Evolutionary conservation across 208 protist species (phyloP), one percentile per base, ranked within the genome.

Genomic region (Herpetomonas samuelpessoai): DNA sequence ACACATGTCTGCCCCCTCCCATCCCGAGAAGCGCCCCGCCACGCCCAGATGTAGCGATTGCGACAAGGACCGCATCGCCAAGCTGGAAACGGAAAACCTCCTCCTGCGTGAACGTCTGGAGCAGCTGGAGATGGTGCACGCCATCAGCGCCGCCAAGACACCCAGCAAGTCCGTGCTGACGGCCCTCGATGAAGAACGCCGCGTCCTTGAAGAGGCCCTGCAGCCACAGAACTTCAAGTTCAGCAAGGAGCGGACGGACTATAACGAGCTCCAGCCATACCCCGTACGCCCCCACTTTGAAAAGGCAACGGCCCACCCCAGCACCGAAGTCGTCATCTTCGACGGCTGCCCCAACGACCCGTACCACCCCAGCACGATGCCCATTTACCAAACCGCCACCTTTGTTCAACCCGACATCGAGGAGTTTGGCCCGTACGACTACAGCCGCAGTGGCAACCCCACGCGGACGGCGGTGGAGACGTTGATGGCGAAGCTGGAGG

Each of bases 371-470:
- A 83, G 81, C 51, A 88, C 84, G 44, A 82, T 86, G 57, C 92
- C 92, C 27, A 90, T 97, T 28, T 97, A 97, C 63, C 92, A 97
- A 51, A 96, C 88, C 1, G 76, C 88, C 4, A 97, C 92, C 24
- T 97, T 97, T 65, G 89, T 94, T 27, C 92, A 95, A 74, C 79
- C 81, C 0, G 84, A 83, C 52, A 90, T 94, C 29, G 74, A 71
- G 38, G 71, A 81, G 38, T 88, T 85, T 57, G 93, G 91, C 24
- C 77, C 73, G 44, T 98, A 95, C 68, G 96, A 98, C 76, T 98
- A 98, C 68, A 86, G 84, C 38, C 83, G 96, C 45, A 92, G 86
- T 28, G 92, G 91, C 54, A 98, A 98, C 71, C 96, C 96, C 19
- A 98, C 96, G 24, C 78, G 94, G 50, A 87, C 91, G 1, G 86